Conservation (phyloP, 768 basidiomycete species). For the Albatrellus ellisii region DNA sequence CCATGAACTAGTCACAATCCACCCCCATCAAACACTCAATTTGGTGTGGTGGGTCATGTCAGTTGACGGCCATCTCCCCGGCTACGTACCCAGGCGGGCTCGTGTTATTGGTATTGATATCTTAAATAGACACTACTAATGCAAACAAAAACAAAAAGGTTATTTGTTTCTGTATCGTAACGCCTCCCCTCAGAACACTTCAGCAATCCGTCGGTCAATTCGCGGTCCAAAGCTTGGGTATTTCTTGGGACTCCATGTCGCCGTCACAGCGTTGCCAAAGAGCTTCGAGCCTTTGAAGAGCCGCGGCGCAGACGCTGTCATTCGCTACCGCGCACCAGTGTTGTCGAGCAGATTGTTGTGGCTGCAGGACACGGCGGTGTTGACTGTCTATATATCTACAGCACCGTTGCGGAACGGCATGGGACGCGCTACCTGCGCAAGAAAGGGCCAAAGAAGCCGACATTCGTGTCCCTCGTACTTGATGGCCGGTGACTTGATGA, state of each 20-base stretch:
- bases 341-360: conserved; percentile 16
- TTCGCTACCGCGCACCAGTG: conserved; percentile 20
- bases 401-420: conserved; percentile 2
- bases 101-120: no score
- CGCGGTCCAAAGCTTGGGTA: conserved; percentile 23
- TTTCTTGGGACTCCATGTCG: conserved; percentile 21
- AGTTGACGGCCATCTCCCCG: no score
- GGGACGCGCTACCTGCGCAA: not conserved
- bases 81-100: not conserved
- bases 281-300: conserved; percentile 22
- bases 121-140: no score
- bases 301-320: conserved; percentile 23
- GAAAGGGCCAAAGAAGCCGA: not conserved
- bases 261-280: conserved; percentile 23
- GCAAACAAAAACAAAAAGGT: no score
- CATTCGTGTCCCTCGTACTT: not conserved
- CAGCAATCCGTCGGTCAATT: conserved; percentile 12
- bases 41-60: no score
- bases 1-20: no score
- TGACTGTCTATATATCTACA: conserved; percentile 14
- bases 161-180: no score
- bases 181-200: not conserved
- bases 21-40: no score
- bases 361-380: conserved; percentile 13
- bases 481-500: not conserved